Evolutionary conservation across 106 monocot genomes (phyloP).

Genomic region (Acorus gramineus): DNA sequence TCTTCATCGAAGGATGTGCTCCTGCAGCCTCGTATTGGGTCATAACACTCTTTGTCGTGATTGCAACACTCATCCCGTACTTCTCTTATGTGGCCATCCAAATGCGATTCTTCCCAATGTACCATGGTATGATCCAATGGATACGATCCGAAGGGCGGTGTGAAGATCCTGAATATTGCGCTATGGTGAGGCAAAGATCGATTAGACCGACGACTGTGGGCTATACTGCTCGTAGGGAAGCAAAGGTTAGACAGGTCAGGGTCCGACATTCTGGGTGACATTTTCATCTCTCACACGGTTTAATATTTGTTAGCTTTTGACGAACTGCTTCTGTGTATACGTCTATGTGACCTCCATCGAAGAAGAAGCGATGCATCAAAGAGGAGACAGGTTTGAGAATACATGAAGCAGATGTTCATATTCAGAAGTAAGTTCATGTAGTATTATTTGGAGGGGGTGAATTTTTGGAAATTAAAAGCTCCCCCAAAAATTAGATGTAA

Average conservation of each 20-base stretch:
- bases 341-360: too few species aligned
- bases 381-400: too few species aligned
- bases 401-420: too few species aligned
- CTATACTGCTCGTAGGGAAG: slow-evolving; percentile 68
- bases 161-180: slow-evolving; percentile 69
- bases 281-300: too few species aligned
- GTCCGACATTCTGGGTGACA: too few species aligned
- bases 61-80: slow-evolving; percentile 68
- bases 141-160: slow-evolving; percentile 39
- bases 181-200: slow-evolving; percentile 56
- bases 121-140: slow-evolving; percentile 94
- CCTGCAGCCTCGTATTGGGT: slow-evolving; percentile 59
- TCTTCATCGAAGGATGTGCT: slow-evolving; percentile 57
- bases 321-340: too few species aligned
- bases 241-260: not conserved
- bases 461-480: too few species aligned
- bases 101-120: slow-evolving; percentile 85
- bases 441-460: too few species aligned
- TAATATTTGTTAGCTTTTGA: too few species aligned
- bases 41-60: slow-evolving; percentile 49
- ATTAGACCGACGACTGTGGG: slow-evolving; percentile 69
- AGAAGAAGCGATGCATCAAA: too few species aligned
- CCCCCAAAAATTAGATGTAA: too few species aligned
- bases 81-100: slow-evolving; percentile 49
- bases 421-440: too few species aligned